Evolutionary conservation across 2,329 filamentous ascomycete species (phyloP), one percentile per base, ranked within the genome.

Genomic region (Acephala macrosclerotiorum): DNA sequence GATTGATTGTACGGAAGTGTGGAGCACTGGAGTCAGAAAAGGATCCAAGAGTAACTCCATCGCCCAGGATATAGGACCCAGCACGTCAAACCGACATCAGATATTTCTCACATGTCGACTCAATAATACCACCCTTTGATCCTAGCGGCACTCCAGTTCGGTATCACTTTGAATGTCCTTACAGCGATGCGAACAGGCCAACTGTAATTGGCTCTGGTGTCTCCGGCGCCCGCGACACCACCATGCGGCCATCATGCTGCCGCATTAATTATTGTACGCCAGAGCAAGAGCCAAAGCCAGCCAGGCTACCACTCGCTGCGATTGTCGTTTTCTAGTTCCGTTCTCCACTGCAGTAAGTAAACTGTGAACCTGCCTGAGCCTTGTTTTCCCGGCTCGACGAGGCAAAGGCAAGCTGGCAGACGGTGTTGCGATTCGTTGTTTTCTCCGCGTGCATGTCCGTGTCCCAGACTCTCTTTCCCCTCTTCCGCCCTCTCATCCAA

Each of bases 111-210:
- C 56, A 60, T 26, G 4, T 53, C 8, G 63, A 53, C 36, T 64
- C 63, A 65, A 70, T 70, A 70, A 61, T 67, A 60, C 61, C 66
- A 68, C 67, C 64, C 66, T 45, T 49, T 40, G 38, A 66, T 65
- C 58, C 63, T 65, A 66, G 64, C 57, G 56, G 58, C 25, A 65
- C 53, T 36, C 56, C 64, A 61, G 22, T 33, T 67, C 62, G 45
- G 66, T 66, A 53, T 64, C 53, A 66, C 64, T 58, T 38, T 57
- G 29, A 26, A 29, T 7, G 9, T 57, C 55, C 61, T 64, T 60
- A 62, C 59, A 35, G 42, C 42, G 20, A 42, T 33, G 29, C 29
- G 18, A 49, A n/a, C 40, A 60, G 49, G 47, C 20, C 36, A 1
- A 49, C 63, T 64, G 45, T 66, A 42, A 57, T 49, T 45, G 12